phyloP scores from a whole-genome alignment of 495 filamentous ascomycete genomes.

The Aspergillus hancockii region DNA sequence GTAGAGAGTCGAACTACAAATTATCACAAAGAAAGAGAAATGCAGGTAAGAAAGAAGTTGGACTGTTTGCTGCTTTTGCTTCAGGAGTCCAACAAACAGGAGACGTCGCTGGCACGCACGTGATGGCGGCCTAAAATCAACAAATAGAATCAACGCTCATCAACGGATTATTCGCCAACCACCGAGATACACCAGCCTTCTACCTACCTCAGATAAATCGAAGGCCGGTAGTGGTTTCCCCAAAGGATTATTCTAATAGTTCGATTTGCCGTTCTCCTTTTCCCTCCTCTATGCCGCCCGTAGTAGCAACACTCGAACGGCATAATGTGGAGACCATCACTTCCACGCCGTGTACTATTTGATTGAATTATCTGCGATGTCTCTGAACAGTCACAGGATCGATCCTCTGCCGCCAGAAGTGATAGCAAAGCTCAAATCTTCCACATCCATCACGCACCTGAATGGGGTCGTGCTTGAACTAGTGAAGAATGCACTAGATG shows the following conservation, averaged over 20 bases:
- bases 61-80: not conserved
- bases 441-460: slow-evolving; percentile 72
- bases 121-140: not conserved
- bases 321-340: not conserved
- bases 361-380: slow-evolving; percentile 17
- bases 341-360: not conserved
- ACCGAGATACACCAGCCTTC: no score
- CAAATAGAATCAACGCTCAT: no score
- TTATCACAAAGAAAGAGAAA: not conserved
- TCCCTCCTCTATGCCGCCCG: no score
- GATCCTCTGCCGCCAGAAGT: slow-evolving; percentile 72
- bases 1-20: not conserved
- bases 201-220: no score
- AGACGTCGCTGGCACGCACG: not conserved
- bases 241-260: no score
- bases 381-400: slow-evolving; percentile 48
- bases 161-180: no score
- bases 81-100: slow-evolving; percentile 3
- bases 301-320: not conserved
- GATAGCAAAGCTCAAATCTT: slow-evolving; percentile 84
- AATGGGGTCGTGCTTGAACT: slow-evolving; percentile 73
- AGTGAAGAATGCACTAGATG: slow-evolving; percentile 86
- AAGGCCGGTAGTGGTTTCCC: no score
- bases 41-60: not conserved
- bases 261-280: no score